Base-by-base conservation (phyloP, 371 early-diverging fungal species). In the Mucor circinelloides region DNA sequence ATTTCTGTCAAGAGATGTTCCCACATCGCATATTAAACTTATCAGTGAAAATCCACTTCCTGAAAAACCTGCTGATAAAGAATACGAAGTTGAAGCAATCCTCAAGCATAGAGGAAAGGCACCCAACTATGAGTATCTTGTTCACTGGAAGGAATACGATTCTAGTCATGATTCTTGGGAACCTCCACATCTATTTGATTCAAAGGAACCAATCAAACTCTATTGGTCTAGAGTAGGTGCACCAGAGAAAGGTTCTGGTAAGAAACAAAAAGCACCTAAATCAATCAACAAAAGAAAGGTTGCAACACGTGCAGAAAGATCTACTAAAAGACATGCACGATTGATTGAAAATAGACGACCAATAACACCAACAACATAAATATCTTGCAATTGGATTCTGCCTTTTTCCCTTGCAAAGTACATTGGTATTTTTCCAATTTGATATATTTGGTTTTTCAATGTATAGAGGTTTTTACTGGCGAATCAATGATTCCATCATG, bases 141-240 rank as follows among this genome's bases (percentile, higher is more conserved):
- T 63, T 10, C 32, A 34, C 15, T 63, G 63, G 63, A 52, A 55
- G 38, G 55, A 19, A 2, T 63, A 63, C 19, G 50, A 32, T 19
- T n/a, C 21, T 6, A 44, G n/a, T 19, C n/a, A 17, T 17, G 44
- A 44, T 19, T 44, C 44, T 15, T 17, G n/a, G 19, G 44, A 44
- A 19, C 44, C 44, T 31, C 7, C 31, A 31, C 31, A 31, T 7
- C 3, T 31, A 7, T 31, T 44, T 17, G 44, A 44, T 19, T 44
- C 44, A 44, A 44, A 44, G 19, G 44, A 44, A 19, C 44, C 44
- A 17, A 19, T 44, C 19, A 44, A 44, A 19, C n/a, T 44, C 1
- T 17, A 44, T 44, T 44, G 44, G 44, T 44, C 44, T 19, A 17
- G 44, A 44, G 5, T 17, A 15, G 44, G 44, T 17, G 44, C 44